Percentiles rank a stretch among this genome's conserved stretches.
phyloP scores from a whole-genome alignment of 2,329 filamentous ascomycete species.

The Myriosclerotinia duriaeana region DNA sequence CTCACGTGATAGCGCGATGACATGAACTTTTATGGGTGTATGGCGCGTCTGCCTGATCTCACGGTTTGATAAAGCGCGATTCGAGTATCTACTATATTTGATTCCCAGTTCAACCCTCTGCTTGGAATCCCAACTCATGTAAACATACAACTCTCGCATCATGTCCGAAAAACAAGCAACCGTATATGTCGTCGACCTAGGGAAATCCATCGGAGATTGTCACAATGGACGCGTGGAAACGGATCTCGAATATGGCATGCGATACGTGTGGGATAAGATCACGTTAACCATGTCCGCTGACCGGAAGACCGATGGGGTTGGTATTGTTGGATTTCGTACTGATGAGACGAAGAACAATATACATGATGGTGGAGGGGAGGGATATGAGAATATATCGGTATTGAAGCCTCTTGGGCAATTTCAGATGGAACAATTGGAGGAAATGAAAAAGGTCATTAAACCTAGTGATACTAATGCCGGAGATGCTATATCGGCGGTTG shows the following conservation, averaged over 20 bases:
- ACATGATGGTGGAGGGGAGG: conserved; percentile 51
- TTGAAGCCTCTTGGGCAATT: conserved; percentile 65
- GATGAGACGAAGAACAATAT: conserved; percentile 72
- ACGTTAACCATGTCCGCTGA: conserved; percentile 66
- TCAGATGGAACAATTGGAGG: conserved; percentile 66
- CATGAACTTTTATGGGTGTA: neutral
- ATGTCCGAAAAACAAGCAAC: conserved; percentile 96
- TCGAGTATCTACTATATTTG: neutral
- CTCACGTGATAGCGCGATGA: conserved; percentile 22
- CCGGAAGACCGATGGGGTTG: conserved; percentile 71
- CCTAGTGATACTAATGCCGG: conserved; percentile 68
- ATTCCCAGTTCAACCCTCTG: neutral
- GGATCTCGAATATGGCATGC: conserved; percentile 85
- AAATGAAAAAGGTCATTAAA: conserved; percentile 62
- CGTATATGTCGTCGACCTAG: conserved; percentile 88
- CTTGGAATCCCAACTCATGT: neutral
- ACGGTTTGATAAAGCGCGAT: neutral
- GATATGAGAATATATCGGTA: conserved; percentile 80
- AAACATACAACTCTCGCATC: conserved; percentile 30
- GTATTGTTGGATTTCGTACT: conserved; percentile 82
- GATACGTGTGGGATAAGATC: conserved; percentile 94
- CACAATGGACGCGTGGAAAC: conserved; percentile 70
- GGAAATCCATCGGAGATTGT: conserved; percentile 75
- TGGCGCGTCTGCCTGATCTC: conserved; percentile 21
- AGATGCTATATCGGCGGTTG: conserved; percentile 84